Conservation (phyloP, 352 stramenopile genomes). For the Blastocystis sp. region DNA sequence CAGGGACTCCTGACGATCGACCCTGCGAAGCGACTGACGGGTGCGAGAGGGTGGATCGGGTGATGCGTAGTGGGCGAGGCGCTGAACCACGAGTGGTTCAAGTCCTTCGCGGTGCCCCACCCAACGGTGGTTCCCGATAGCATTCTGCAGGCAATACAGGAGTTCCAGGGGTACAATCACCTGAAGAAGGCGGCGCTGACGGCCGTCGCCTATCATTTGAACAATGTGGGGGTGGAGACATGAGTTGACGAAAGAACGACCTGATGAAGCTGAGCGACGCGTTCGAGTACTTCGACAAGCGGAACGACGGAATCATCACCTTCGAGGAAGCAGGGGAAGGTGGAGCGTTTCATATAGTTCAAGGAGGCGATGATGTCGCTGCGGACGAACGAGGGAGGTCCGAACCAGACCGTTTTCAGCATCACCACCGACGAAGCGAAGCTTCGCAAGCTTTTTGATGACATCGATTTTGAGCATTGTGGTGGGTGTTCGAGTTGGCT, state of each 20-base stretch:
- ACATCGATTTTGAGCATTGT: slow-evolving; percentile 10
- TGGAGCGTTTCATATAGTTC: neutral
- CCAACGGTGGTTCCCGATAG: neutral
- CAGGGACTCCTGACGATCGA: neutral
- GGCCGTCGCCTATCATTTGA: neutral
- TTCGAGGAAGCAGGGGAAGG: neutral
- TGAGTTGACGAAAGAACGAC: neutral
- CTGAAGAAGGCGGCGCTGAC: slow-evolving; percentile 27
- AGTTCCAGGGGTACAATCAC: slow-evolving; percentile 18
- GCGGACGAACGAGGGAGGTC: neutral
- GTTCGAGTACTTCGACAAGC: slow-evolving; percentile 36
- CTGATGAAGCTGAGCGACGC: slow-evolving; percentile 32
- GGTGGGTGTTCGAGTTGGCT: neutral
- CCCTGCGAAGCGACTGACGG: neutral
- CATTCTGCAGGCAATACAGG: neutral
- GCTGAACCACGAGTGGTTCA: slow-evolving; percentile 9
- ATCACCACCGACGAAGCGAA: neutral
- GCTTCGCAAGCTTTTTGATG: neutral
- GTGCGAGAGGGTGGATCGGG: neutral
- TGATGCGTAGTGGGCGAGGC: neutral
- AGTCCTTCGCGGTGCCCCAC: neutral
- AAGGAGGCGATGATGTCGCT: neutral
- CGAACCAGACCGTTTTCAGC: neutral
- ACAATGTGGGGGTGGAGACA: neutral
- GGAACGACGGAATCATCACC: neutral